Evolutionary conservation across 352 stramenopile species (phyloP).

Genomic region (Globisporangium takayamanum): DNA sequence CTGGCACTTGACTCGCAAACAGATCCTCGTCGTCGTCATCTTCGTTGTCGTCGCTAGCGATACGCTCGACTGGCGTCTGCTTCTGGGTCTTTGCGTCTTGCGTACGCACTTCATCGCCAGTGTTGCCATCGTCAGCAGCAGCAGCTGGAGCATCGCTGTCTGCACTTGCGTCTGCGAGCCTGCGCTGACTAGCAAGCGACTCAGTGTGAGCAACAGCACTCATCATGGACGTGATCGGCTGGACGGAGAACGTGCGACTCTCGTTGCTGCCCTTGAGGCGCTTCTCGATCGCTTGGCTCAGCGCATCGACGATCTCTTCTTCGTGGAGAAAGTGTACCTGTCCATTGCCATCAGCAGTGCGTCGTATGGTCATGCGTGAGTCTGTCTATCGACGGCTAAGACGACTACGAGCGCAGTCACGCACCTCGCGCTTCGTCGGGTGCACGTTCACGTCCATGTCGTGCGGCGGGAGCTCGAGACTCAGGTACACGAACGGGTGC

Average conservation of each 20-base stretch:
- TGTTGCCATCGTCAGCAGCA: too few species aligned
- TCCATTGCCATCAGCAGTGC: background rate
- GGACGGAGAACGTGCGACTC: conserved; percentile 85
- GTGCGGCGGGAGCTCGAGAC: conserved; percentile 88
- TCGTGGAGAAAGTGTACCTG: conserved; percentile 94
- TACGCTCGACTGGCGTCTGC: too few species aligned
- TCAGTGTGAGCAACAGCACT: conserved; percentile 12
- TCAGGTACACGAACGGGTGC: conserved; percentile 97
- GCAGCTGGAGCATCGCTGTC: too few species aligned
- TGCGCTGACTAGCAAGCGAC: conserved; percentile 9
- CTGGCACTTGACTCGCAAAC: conserved; percentile 5
- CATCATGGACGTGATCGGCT: conserved; percentile 76
- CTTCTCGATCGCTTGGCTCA: conserved; percentile 71
- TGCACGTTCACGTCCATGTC: conserved; percentile 99
- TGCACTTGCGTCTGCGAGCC: too few species aligned
- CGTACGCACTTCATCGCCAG: too few species aligned
- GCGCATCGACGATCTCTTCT: conserved; percentile 87
- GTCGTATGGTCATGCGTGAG: background rate
- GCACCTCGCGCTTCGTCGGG: conserved; percentile 94
- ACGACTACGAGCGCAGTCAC: background rate
- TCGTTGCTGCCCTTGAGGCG: conserved; percentile 87
- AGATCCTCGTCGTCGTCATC: conserved; percentile 7
- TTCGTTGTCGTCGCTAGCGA: conserved; percentile 9
- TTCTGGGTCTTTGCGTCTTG: too few species aligned
- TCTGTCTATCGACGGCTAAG: background rate